Percentiles rank a stretch among this genome's conserved stretches.
phyloP scores from a whole-genome alignment of 163 green algal species.

The Picocystis sp. region DNA sequence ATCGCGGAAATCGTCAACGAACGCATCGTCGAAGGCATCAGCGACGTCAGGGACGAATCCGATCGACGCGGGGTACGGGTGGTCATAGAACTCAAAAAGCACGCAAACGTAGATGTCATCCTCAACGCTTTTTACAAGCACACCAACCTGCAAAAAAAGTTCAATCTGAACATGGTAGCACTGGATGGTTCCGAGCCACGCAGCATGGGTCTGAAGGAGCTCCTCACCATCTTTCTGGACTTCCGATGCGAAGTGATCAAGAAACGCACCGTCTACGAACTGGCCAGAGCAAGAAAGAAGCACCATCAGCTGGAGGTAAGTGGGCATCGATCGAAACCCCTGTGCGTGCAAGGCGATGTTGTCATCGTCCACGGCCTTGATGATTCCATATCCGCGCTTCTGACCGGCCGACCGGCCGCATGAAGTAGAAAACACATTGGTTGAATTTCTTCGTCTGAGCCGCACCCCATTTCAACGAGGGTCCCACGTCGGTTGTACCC shows the following conservation, averaged over 20 bases:
- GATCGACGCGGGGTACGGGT: slow-evolving; percentile 73
- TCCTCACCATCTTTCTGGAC: slow-evolving; percentile 42
- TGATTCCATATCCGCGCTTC: no score
- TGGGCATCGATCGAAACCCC: no score
- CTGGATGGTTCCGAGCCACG: slow-evolving; percentile 43
- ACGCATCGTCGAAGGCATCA: slow-evolving; percentile 19
- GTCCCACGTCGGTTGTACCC: no score
- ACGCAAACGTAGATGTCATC: slow-evolving; percentile 3
- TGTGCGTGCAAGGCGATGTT: no score
- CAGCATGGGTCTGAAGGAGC: slow-evolving; percentile 43
- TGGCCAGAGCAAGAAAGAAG: slow-evolving; percentile 26
- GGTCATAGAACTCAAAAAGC: slow-evolving; percentile 62
- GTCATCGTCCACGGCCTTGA: no score
- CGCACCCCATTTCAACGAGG: no score
- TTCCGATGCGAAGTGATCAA: slow-evolving; percentile 57
- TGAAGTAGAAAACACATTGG: no score
- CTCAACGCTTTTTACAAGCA: slow-evolving; percentile 67
- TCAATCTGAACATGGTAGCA: slow-evolving; percentile 62
- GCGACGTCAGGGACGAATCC: slow-evolving; percentile 84
- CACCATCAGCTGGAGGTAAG: slow-evolving; percentile 53
- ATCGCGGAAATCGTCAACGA: slow-evolving; percentile 25
- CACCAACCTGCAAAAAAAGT: slow-evolving; percentile 50
- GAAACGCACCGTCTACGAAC: slow-evolving; percentile 26
- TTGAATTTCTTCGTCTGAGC: no score
- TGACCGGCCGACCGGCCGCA: no score